Evolutionary conservation across 768 basidiomycete species (phyloP), one percentile per base, ranked within the genome.

Genomic region (Lactarius tabidus): DNA sequence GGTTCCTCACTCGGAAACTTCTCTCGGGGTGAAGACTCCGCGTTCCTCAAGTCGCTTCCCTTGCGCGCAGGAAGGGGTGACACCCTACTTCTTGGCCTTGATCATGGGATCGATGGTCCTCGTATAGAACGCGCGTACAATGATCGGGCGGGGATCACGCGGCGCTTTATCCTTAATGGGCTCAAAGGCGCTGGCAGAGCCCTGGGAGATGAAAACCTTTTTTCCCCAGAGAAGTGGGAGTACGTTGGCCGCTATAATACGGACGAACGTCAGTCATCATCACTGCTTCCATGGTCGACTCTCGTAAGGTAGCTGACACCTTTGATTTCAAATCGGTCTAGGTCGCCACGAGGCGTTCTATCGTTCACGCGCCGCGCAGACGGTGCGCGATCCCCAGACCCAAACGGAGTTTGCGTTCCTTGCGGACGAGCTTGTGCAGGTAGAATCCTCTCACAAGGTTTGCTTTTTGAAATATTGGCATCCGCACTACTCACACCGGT

Each of bases 1-100:
- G 97, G 96, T 0, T 95, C 91, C 0, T 92, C 93, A 0, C 74
- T 98, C 8, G 97, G 95, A 8, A 98, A 98, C 78, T 98, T 98
- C 74, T 71, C 80, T 6, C 83, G 93, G 15, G 78, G 79, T 6
- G 88, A 83, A 28, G 90, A 88, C 10, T 82, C 81, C 0, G 75
- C 80, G 0, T 98, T 99, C 76, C 82, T 99, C 58, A 80, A 80
- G 8, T 85, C 85, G 2, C 77, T 98, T 33, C 95, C 95, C 5
- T 79, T 98, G 29, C 85, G 89, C 17, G 77, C 90, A 12, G 83
- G 87, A 7, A 80, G 78, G 23, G 87, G 86, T 2, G 95, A 97
- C 74, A 96, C 92, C 0, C 79, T 98, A 9, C 78, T 98, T 2
- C 80, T 99, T 12, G 95, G 95, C n/a, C 77, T 98, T 52, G 96